A percentile compares a stretch with the other conserved stretches of the same genome.
Evolutionary conservation across 2,329 filamentous ascomycete species (phyloP).

Genomic region (Metarhizium rileyi): DNA sequence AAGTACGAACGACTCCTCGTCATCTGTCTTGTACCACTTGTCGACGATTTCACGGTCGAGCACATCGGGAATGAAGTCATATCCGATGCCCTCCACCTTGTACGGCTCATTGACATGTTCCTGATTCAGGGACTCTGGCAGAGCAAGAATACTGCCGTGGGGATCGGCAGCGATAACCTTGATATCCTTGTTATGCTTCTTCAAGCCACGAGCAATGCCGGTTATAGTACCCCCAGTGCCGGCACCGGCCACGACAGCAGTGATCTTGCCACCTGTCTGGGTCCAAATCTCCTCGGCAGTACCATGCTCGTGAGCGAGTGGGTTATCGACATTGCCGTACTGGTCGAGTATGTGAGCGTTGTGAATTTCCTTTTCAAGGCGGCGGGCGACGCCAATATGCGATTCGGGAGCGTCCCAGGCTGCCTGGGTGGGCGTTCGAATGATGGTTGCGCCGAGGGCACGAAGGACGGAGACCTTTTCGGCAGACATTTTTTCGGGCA

Average conservation of each 20-base stretch:
- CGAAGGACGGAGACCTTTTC: conserved; percentile 95
- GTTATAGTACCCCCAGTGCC: conserved; percentile 95
- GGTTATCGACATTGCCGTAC: conserved; percentile 87
- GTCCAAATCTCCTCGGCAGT: conserved; percentile 95
- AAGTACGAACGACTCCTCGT: conserved; percentile 81
- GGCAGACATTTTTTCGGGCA: conserved; percentile 98
- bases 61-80: conserved; percentile 96
- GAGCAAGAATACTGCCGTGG: conserved; percentile 78
- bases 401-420: conserved; percentile 92
- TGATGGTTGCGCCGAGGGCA: conserved; percentile 92
- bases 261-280: conserved; percentile 77
- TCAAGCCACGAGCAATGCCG: conserved; percentile 73
- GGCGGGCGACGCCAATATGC: conserved; percentile 87
- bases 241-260: conserved; percentile 78
- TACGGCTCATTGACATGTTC: conserved; percentile 75
- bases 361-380: conserved; percentile 88
- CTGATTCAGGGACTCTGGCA: conserved; percentile 71
- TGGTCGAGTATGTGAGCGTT: conserved; percentile 97
- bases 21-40: conserved; percentile 97
- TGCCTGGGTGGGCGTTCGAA: conserved; percentile 91
- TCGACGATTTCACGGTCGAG: conserved; percentile 72
- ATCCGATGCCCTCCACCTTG: conserved; percentile 98
- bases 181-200: conserved; percentile 76
- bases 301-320: conserved; percentile 83
- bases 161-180: conserved; percentile 92